A percentile compares a stretch with the other conserved stretches of the same genome.
Evolutionary conservation across 2,329 filamentous ascomycete species (phyloP).

Genomic region (Allantophomopsis cytisporea): DNA sequence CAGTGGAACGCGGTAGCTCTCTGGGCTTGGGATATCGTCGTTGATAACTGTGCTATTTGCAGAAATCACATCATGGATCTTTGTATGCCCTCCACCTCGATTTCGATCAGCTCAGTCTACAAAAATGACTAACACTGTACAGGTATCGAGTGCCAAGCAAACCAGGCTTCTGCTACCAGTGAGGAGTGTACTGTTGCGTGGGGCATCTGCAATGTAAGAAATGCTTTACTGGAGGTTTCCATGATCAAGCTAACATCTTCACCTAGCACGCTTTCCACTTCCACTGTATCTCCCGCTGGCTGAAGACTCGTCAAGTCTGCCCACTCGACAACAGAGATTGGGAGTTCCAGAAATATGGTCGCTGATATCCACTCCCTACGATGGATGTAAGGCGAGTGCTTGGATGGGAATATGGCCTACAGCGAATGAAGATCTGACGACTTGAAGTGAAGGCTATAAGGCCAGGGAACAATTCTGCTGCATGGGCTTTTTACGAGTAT

Average conservation of each 20-base stretch:
- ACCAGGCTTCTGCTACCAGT: slow-evolving; percentile 91
- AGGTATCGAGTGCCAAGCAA: slow-evolving; percentile 98
- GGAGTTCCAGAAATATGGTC: slow-evolving; percentile 99
- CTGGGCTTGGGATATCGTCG: slow-evolving; percentile 99
- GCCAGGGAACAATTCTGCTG: too few relatives aligned
- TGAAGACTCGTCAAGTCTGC: slow-evolving; percentile 98
- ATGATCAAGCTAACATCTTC: slow-evolving; percentile 2
- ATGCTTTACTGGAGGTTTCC: not conserved
- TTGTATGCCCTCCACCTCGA: slow-evolving; percentile 40
- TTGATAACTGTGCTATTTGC: slow-evolving; percentile 99
- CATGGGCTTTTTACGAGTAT: too few relatives aligned
- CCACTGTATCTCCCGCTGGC: slow-evolving; percentile 97
- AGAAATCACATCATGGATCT: slow-evolving; percentile 99
- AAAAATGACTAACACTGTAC: slow-evolving; percentile 4
- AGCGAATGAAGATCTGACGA: too few relatives aligned
- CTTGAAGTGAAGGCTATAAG: too few relatives aligned
- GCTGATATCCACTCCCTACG: slow-evolving; percentile 22
- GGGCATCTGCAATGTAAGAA: slow-evolving; percentile 94
- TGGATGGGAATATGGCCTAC: too few relatives aligned
- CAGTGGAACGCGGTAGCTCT: slow-evolving; percentile 98
- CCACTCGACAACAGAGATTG: slow-evolving; percentile 96
- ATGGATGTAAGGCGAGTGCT: too few relatives aligned
- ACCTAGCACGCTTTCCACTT: slow-evolving; percentile 95
- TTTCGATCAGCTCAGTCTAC: slow-evolving; percentile 2
- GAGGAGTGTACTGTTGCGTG: slow-evolving; percentile 98